A percentile compares a stretch with the other conserved stretches of the same genome.
These are phyloP conservation scores for Heliosperma pusillum DNA, from an alignment of 148 eudicot species.

Conservation along the genomic window DNA sequence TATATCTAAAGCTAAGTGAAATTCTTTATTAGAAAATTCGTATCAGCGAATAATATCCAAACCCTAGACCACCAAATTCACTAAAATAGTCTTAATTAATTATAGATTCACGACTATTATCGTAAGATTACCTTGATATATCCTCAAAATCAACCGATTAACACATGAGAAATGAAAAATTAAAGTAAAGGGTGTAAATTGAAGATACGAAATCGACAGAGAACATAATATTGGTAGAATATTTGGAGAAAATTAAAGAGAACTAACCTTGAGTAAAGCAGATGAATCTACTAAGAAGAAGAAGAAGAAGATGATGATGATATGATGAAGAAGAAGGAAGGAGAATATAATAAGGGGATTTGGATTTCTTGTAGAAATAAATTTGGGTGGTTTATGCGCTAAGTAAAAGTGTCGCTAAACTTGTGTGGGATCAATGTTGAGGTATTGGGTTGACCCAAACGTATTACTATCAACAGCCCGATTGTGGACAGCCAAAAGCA, in stretches of 20 bases:
- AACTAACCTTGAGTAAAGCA: slow-evolving; percentile 6
- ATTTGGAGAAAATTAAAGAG: background rate
- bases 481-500: too few relatives aligned
- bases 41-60: background rate
- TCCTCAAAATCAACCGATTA: background rate
- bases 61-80: slow-evolving; percentile 1
- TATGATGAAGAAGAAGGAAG: background rate
- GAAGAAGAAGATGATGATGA: background rate
- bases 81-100: background rate
- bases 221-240: background rate
- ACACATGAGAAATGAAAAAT: background rate
- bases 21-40: background rate
- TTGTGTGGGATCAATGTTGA: too few relatives aligned
- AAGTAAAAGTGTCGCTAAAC: background rate
- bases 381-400: slow-evolving; percentile 2
- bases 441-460: too few relatives aligned
- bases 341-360: background rate
- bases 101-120: background rate
- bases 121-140: background rate
- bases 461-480: too few relatives aligned
- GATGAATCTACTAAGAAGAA: background rate
- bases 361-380: slow-evolving; percentile 1
- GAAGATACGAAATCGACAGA: background rate
- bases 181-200: background rate
- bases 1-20: background rate